Base-by-base conservation (phyloP, 2,329 filamentous ascomycete genomes). In the Dactylella cylindrospora region DNA sequence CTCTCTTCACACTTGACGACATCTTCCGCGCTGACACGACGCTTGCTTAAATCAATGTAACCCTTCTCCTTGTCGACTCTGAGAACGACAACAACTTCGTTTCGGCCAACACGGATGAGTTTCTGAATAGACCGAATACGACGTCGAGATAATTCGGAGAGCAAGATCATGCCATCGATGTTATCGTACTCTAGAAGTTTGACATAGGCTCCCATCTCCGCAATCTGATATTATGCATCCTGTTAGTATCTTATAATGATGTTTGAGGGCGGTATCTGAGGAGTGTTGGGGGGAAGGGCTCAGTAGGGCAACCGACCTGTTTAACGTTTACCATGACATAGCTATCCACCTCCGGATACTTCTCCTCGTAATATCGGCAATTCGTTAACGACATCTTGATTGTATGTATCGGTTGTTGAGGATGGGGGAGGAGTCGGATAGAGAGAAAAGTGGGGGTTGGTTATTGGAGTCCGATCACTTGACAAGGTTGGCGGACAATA, bases 291-390 rank as follows among this genome's bases (percentile, higher is more conserved):
- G 22, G 10, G 13, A 3, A 13, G 19, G 13, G 29, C n/a, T n/a
- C n/a, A n/a, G n/a, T n/a, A n/a, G n/a, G 8, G 29, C 17, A 32
- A 72, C 80, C 66, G 73, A 90, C 87, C 84, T 95, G 90, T 83
- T 95, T 95, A 71, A 97, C 93, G 76, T 97, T 98, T 74, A 98
- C 93, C 93, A 98, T 98, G 74, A 98, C 94, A 77, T 96, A 97
- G 80, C 89, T 95, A 78, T 98, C 93, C 74, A 98, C 91, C 81
- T 97, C 93, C 60, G 90, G 90, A 72, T 86, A 96, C 77, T 95
- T 95, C 78, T 95, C 89, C 81, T 95, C 90, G 75, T 95, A 96
- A 77, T 94, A 96, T 72, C 90, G 89, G 77, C 88, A 95, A 78
- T 95, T 95, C 74, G 88, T 93, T 79, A 95, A 84, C 77, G 90